These are phyloP conservation scores for Ustilago sp. DNA, from an alignment of 1,284 basidiomycete species.

Conservation along the genomic window DNA sequence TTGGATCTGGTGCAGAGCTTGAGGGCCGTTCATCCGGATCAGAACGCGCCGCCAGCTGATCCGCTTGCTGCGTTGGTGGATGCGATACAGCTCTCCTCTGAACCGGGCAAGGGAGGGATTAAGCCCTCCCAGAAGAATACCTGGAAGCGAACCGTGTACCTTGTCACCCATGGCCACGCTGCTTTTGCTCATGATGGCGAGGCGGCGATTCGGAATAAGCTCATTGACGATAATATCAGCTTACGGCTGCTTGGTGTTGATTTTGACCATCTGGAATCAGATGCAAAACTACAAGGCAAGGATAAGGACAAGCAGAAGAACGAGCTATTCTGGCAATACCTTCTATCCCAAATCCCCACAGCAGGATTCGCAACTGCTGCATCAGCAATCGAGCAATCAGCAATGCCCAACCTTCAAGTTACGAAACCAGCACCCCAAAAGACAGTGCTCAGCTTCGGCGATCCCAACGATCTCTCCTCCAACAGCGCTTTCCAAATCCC, in stretches of 20 bases:
- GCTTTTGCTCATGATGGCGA: slow-evolving; percentile 49
- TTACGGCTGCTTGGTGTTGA: slow-evolving; percentile 76
- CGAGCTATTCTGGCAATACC: slow-evolving; percentile 79
- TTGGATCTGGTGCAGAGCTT: slow-evolving; percentile 78
- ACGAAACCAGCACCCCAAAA: slow-evolving; percentile 45
- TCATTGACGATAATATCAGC: slow-evolving; percentile 49
- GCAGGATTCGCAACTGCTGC: slow-evolving; percentile 73
- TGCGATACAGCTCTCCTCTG: slow-evolving; percentile 77
- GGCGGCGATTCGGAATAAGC: slow-evolving; percentile 34
- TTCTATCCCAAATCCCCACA: slow-evolving; percentile 71
- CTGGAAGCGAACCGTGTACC: slow-evolving; percentile 61
- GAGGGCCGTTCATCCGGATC: slow-evolving; percentile 40
- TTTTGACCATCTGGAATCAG: slow-evolving; percentile 81
- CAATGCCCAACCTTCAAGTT: slow-evolving; percentile 53
- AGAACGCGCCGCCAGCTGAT: slow-evolving; percentile 45
- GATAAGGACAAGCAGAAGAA: slow-evolving; percentile 79
- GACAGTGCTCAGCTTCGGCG: slow-evolving; percentile 58
- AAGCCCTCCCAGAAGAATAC: slow-evolving; percentile 49
- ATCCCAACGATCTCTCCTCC: slow-evolving; percentile 62
- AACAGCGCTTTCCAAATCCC: slow-evolving; percentile 81
- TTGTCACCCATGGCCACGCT: slow-evolving; percentile 68
- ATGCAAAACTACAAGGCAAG: slow-evolving; percentile 78
- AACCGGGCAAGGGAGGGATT: slow-evolving; percentile 51
- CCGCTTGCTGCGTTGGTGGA: slow-evolving; percentile 87
- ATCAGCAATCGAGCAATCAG: slow-evolving; percentile 48